Conservation (phyloP, 176 grass and related monocot genomes). For the Poa annua region DNA sequence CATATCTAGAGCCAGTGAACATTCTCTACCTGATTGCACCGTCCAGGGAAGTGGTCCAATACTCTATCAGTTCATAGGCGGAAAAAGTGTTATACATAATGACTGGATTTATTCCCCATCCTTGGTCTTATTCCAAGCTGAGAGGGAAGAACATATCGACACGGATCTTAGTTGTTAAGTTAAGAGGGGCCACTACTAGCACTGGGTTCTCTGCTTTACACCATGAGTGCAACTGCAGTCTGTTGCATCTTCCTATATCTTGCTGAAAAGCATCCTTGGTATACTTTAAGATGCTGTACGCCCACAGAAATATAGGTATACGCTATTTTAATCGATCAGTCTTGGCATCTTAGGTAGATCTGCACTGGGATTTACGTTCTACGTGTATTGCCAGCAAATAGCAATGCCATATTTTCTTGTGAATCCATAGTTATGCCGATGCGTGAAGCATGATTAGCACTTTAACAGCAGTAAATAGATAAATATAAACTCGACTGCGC, state of each 20-base stretch:
- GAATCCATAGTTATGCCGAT: not conserved
- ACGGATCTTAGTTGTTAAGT: constrained; percentile 48
- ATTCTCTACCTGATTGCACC: constrained; percentile 37
- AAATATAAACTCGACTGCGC: no score
- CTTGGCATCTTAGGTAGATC: constrained; percentile 25
- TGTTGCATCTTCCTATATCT: not conserved
- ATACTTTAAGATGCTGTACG: constrained; percentile 8
- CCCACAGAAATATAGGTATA: not conserved
- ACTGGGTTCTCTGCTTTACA: constrained; percentile 35
- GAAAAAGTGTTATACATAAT: not conserved
- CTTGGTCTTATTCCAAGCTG: constrained; percentile 43
- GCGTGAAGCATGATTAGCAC: not conserved
- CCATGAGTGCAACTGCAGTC: not conserved
- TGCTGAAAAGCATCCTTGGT: not conserved
- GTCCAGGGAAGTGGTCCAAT: not conserved
- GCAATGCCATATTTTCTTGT: not conserved
- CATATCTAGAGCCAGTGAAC: constrained; percentile 18
- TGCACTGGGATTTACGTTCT: not conserved
- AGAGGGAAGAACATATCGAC: constrained; percentile 30
- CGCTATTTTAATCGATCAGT: not conserved
- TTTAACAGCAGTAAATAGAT: not conserved
- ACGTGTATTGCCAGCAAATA: not conserved
- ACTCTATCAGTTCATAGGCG: not conserved
- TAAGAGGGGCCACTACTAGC: constrained; percentile 20
- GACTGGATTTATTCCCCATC: constrained; percentile 23